Base-by-base conservation (phyloP, 1,139 yeast species). In the Magnusiomyces fungicola region DNA sequence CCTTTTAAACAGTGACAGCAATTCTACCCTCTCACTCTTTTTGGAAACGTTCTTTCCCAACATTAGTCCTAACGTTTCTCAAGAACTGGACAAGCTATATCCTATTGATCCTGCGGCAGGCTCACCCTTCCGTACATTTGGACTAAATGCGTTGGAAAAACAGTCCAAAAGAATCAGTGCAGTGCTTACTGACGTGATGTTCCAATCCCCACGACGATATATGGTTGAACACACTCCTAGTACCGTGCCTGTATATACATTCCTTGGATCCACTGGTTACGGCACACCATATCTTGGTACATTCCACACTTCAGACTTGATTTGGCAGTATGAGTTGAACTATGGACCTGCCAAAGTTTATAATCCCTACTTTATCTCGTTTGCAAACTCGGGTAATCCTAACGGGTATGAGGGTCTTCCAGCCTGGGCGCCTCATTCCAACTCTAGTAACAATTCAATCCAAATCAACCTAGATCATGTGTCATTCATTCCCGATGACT, bases 101-200 rank as follows among this genome's bases (percentile, higher is more conserved):
- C 59, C 62, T 1, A 36, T 43, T 6, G 44, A 46, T 19, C 53
- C 57, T 1, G 5, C 45, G 3, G 41, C 27, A 2, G 62, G 62
- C 2, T 55, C 58, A 5, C 62, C 62, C 4, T 58, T 50, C 49
- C 41, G 55, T n/a, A 56, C 61, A 2, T 57, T 55, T 1, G 27
- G 23, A 18, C n/a, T 23, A 22, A 43, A 47, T 40, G 45, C 47
- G 7, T 16, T 48, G 6, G 52, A 47, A 34, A 54, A 56, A 1
- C 51, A 56, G 42, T 56, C 30, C 44, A 58, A 58, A 46, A 51
- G 61, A 21, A 25, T 55, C 2, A 55, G 57, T 5, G 53, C 61
- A 12, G 19, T 57, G 16, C 30, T 58, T 0, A 54, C 54, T 3
- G 61, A 58, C 41, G 6, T 55, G 14, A 40, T 55, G 18, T 56